Evolutionary conservation across 208 protist species (phyloP), one percentile per base, ranked within the genome.

Genomic region (Lotmaria passim): DNA sequence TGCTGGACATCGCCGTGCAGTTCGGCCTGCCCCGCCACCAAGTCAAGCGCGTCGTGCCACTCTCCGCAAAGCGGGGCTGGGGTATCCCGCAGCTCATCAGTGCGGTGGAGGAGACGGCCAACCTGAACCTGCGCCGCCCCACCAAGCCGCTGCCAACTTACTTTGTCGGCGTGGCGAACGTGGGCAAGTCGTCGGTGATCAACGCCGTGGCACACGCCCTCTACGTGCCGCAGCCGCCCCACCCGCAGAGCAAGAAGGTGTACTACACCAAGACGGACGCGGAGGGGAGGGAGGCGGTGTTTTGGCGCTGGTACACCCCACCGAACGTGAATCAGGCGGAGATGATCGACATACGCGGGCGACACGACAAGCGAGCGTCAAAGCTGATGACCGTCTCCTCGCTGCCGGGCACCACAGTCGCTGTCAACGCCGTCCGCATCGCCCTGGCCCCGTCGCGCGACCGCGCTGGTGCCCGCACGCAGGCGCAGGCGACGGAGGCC

Each of bases 181-280:
- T 93, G 14, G 93, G 93, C 21, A 97, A 97, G 89, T 97, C 93
- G 36, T 97, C 93, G n/a, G 78, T 97, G 24, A 90, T 97, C 51
- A 97, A 97, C 72, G 90, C 90, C 23, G 82, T 97, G 50, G 93
- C 93, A 28, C 90, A 95, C 57, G 66, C 93, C 60, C 73, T 97
- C 19, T 97, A 92, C 68, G 71, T 93, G 31, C 90, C 89, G 1
- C 82, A 92, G 69, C 90, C 90, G 15, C 93, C 93, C 6, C 93
- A 97, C 78, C 93, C 93, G 28, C 68, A 88, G 78, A 93, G 89
- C 77, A 85, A 75, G 26, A 95, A 95, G 69, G 82, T 96, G 30
- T 97, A 96, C 76, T 95, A 91, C 82, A 93, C 90, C 14, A 82
- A 78, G 52, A 55, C 55, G 7, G 80, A 93, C 70, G 61, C 70